phyloP scores from a whole-genome alignment of 2,329 filamentous ascomycete species.

The Sclerotinia glacialis region DNA sequence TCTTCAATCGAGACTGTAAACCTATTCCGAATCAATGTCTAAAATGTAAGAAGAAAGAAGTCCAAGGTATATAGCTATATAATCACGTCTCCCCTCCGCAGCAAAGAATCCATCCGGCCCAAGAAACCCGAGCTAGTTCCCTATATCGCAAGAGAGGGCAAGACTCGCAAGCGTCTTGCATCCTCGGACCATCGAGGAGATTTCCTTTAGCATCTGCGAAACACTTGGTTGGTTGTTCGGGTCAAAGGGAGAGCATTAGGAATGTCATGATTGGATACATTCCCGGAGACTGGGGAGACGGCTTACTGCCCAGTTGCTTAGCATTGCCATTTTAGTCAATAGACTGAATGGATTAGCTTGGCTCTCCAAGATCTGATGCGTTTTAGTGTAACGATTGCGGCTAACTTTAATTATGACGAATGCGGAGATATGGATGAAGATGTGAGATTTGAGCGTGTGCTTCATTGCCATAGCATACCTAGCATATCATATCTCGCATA shows the following conservation, averaged over 20 bases:
- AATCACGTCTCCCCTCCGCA: background rate
- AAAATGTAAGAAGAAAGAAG: too few relatives aligned
- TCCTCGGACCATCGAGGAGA: slow-evolving; percentile 25
- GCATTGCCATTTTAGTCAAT: background rate
- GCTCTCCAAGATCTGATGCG: slow-evolving; percentile 5
- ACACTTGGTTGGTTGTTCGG: slow-evolving; percentile 12
- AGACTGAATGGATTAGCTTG: background rate
- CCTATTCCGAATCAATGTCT: background rate
- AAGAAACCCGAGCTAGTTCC: slow-evolving; percentile 24
- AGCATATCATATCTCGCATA: too few relatives aligned
- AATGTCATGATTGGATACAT: slow-evolving; percentile 22
- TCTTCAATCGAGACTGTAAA: background rate
- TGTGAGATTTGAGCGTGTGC: too few relatives aligned
- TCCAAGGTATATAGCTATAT: slow-evolving; percentile 2
- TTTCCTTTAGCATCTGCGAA: background rate
- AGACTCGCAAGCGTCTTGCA: background rate
- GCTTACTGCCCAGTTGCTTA: background rate
- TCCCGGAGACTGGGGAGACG: slow-evolving; percentile 17
- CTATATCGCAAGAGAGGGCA: slow-evolving; percentile 4
- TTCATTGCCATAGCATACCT: too few relatives aligned
- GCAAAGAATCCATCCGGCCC: background rate
- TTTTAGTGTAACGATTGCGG: slow-evolving; percentile 1
- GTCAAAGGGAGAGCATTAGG: slow-evolving; percentile 17
- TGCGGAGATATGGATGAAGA: background rate
- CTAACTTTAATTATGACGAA: slow-evolving; percentile 5